A percentile compares a stretch with the other conserved stretches of the same genome.
Conservation (phyloP, 1,284 basidiomycete species). For the Irpex sp. region DNA sequence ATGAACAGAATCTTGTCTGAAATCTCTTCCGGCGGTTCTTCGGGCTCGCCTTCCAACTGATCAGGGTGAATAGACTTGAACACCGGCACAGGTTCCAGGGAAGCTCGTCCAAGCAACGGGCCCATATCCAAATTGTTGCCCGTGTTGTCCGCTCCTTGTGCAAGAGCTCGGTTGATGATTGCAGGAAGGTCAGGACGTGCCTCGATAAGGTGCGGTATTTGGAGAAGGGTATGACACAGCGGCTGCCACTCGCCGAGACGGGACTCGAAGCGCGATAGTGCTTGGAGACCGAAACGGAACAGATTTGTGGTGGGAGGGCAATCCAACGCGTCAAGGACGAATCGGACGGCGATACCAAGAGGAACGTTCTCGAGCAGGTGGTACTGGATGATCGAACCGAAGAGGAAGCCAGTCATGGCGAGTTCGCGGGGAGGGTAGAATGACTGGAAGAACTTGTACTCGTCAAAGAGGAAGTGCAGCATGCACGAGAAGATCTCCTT, state of each 20-base stretch:
- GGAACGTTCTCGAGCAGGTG: slow-evolving; percentile 94
- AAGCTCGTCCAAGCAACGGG: slow-evolving; percentile 28
- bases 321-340: slow-evolving; percentile 91
- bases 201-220: slow-evolving; percentile 86
- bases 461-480: slow-evolving; percentile 99
- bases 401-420: slow-evolving; percentile 94
- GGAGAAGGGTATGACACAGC: slow-evolving; percentile 85
- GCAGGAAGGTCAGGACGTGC: slow-evolving; percentile 83
- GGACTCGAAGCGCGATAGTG: slow-evolving; percentile 84
- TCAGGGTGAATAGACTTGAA: slow-evolving; percentile 78
- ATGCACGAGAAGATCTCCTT: slow-evolving; percentile 98
- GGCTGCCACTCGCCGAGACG: slow-evolving; percentile 93
- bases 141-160: slow-evolving; percentile 41
- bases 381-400: slow-evolving; percentile 94
- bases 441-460: slow-evolving; percentile 99
- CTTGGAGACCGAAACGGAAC: slow-evolving; percentile 95
- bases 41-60: slow-evolving; percentile 53
- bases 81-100: slow-evolving; percentile 46
- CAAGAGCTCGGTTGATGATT: slow-evolving; percentile 70
- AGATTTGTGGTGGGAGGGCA: slow-evolving; percentile 89
- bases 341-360: slow-evolving; percentile 95
- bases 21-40: slow-evolving; percentile 79
- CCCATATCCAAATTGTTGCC: slow-evolving; percentile 36
- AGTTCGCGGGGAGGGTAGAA: slow-evolving; percentile 94
- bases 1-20: slow-evolving; percentile 97